These are phyloP conservation scores for Komagataella kurtzmanii DNA, from an alignment of 805 yeast species.

Conservation along the genomic window DNA sequence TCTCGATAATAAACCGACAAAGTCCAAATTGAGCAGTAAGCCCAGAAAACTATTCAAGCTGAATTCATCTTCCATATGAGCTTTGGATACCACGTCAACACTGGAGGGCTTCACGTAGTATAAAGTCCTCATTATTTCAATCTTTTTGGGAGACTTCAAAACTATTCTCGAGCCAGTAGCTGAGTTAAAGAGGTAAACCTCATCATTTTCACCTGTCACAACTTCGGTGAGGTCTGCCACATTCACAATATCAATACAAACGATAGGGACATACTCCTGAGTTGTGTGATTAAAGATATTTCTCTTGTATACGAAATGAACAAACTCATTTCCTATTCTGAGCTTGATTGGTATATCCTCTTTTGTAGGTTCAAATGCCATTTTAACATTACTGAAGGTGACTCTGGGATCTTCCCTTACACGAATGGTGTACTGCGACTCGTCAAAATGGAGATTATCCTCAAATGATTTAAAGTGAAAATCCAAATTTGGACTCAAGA, in stretches of 20 bases:
- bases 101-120: slow-evolving; percentile 51
- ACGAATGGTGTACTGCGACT: slow-evolving; percentile 26
- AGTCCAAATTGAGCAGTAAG: slow-evolving; percentile 45
- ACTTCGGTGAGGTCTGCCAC: slow-evolving; percentile 27
- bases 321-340: slow-evolving; percentile 55
- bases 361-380: slow-evolving; percentile 34
- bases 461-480: slow-evolving; percentile 26
- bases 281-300: slow-evolving; percentile 25
- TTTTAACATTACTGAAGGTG: slow-evolving; percentile 33
- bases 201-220: slow-evolving; percentile 33
- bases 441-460: slow-evolving; percentile 31
- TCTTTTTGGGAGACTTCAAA: slow-evolving; percentile 33
- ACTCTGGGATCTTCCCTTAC: slow-evolving; percentile 37
- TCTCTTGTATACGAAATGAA: slow-evolving; percentile 39
- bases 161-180: slow-evolving; percentile 21
- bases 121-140: slow-evolving; percentile 58
- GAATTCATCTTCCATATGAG: slow-evolving; percentile 16
- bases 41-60: slow-evolving; percentile 30
- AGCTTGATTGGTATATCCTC: slow-evolving; percentile 46
- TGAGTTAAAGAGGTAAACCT: slow-evolving; percentile 28
- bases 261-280: slow-evolving; percentile 20
- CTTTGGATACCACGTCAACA: slow-evolving; percentile 17
- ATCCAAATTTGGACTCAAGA: slow-evolving; percentile 4
- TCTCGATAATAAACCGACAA: slow-evolving; percentile 54
- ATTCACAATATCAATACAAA: slow-evolving; percentile 27